Evolutionary conservation across 192 early-diverging fungal genomes (phyloP).

Genomic region (Coemansia umbellata): DNA sequence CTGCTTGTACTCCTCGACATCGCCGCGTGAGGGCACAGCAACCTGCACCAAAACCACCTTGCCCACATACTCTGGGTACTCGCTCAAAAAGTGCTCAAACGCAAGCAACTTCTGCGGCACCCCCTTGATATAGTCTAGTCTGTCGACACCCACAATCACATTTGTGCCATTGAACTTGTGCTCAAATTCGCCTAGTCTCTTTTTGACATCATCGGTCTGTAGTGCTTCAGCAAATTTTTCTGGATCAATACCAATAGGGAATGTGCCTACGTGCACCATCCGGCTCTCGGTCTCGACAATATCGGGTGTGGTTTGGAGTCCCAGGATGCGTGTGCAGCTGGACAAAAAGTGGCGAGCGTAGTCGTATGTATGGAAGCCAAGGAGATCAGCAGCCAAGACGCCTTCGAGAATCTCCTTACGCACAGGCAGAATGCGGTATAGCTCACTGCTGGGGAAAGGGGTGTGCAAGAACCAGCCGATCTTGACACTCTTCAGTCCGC

Average conservation of each 20-base stretch:
- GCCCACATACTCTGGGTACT: constrained; percentile 88
- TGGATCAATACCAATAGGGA: constrained; percentile 99
- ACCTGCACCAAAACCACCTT: constrained; percentile 96
- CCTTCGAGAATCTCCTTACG: constrained; percentile 90
- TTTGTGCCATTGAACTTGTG: constrained; percentile 81
- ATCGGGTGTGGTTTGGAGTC: constrained; percentile 89
- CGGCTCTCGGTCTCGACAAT: constrained; percentile 91
- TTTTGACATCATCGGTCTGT: constrained; percentile 59
- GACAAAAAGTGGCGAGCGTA: constrained; percentile 98
- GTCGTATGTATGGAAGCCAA: constrained; percentile 99
- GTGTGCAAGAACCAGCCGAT: constrained; percentile 99
- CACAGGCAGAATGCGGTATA: constrained; percentile 95
- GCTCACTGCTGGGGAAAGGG: constrained; percentile 94
- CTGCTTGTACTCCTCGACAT: constrained; percentile 98
- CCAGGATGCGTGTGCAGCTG: constrained; percentile 94
- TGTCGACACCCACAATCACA: constrained; percentile 95
- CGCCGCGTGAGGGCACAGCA: constrained; percentile 95
- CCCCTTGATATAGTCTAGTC: constrained; percentile 99
- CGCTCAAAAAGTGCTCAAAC: constrained; percentile 83
- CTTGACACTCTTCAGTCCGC: constrained; percentile 68
- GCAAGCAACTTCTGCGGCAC: constrained; percentile 99
- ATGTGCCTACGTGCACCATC: constrained; percentile 92
- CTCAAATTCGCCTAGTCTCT: constrained; percentile 76
- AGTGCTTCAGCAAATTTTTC: constrained; percentile 88
- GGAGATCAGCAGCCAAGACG: constrained; percentile 85